These are phyloP conservation scores for Microbotryum saponariae DNA, from an alignment of 1,284 basidiomycete species.

Conservation along the genomic window DNA sequence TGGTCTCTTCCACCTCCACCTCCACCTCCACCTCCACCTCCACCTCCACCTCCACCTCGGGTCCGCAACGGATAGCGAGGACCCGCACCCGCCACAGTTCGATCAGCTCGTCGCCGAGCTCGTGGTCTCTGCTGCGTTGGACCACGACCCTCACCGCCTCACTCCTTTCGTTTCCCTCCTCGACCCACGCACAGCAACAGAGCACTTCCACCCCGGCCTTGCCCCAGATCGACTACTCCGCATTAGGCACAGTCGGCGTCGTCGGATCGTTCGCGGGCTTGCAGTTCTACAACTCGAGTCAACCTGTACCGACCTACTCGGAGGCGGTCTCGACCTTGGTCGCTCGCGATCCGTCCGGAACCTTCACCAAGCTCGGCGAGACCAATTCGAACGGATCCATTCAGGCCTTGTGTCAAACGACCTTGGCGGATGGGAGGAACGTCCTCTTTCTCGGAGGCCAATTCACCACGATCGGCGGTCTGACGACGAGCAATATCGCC, in stretches of 20 bases:
- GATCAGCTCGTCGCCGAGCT: too few relatives aligned
- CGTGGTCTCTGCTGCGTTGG: too few relatives aligned
- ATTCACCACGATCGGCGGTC: constrained; percentile 40
- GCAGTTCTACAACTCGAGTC: constrained; percentile 54
- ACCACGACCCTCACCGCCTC: too few relatives aligned
- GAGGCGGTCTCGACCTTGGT: constrained; percentile 34
- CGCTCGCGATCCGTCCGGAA: constrained; percentile 35
- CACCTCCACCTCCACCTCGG: too few relatives aligned
- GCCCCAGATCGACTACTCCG: constrained; percentile 70
- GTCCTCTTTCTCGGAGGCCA: constrained; percentile 40
- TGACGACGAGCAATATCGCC: constrained; percentile 58
- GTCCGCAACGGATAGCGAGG: too few relatives aligned
- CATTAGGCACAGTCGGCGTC: constrained; percentile 77
- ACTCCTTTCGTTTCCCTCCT: too few relatives aligned
- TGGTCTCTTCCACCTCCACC: too few relatives aligned
- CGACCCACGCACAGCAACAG: too few relatives aligned
- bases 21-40: too few relatives aligned
- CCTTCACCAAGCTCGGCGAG: constrained; percentile 35
- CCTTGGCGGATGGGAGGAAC: constrained; percentile 3
- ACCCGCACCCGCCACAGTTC: too few relatives aligned
- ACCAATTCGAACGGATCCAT: constrained; percentile 40
- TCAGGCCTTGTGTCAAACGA: constrained; percentile 36
- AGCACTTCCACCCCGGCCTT: constrained; percentile 37
- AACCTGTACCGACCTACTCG: constrained; percentile 33
- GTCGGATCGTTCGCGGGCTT: constrained; percentile 79